Evolutionary conservation across 2,329 filamentous ascomycete species (phyloP).

Genomic region (Alternaria gaisen): DNA sequence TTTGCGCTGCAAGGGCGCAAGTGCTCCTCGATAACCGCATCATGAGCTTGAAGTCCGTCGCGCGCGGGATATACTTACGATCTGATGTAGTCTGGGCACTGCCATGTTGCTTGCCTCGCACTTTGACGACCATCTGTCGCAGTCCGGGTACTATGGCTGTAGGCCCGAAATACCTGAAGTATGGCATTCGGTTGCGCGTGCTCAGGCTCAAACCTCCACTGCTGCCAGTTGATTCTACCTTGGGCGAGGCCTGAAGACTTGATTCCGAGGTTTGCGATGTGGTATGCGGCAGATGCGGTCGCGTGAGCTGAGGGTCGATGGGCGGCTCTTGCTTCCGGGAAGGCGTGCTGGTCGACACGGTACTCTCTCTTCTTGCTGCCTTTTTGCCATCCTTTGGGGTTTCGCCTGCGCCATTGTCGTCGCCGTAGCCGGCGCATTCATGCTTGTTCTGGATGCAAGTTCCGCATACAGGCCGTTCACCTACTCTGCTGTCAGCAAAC

Average conservation of each 20-base stretch:
- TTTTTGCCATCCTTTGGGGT: constrained; percentile 34
- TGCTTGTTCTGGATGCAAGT: constrained; percentile 60
- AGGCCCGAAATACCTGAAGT: constrained; percentile 89
- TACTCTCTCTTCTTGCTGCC: constrained; percentile 30
- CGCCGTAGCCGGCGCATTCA: constrained; percentile 58
- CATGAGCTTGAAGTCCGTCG: neutral
- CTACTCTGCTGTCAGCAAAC: constrained; percentile 26
- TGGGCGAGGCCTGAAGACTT: constrained; percentile 26
- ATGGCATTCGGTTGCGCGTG: constrained; percentile 76
- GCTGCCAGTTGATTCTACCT: constrained; percentile 30
- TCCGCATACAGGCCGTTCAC: constrained; percentile 54
- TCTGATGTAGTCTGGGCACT: constrained; percentile 66
- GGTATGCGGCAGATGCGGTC: constrained; percentile 34
- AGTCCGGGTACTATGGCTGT: constrained; percentile 92
- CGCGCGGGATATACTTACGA: constrained; percentile 32
- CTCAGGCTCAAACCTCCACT: constrained; percentile 51
- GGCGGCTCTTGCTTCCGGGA: constrained; percentile 29
- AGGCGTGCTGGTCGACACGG: constrained; percentile 18
- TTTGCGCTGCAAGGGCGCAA: neutral
- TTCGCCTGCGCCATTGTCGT: constrained; percentile 40
- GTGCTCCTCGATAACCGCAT: neutral
- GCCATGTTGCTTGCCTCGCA: constrained; percentile 71
- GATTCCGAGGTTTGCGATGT: constrained; percentile 36
- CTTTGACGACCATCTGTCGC: constrained; percentile 88
- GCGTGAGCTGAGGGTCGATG: constrained; percentile 35